Percentiles rank a stretch among this genome's conserved stretches.
phyloP scores from a whole-genome alignment of 2,329 filamentous ascomycete species.

The Sclerotiophoma versabilis region DNA sequence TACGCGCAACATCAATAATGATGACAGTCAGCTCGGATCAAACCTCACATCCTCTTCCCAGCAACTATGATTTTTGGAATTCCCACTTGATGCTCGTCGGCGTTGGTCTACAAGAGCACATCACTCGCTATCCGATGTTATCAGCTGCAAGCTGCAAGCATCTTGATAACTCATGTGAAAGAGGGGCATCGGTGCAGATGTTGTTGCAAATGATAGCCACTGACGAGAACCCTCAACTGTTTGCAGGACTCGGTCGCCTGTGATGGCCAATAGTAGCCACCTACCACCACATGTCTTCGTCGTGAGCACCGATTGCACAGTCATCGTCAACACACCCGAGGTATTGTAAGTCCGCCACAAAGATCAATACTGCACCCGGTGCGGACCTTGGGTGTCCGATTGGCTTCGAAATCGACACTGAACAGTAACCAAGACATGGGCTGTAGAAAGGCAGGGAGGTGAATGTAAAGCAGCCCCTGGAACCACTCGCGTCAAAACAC shows the following conservation, averaged over 20 bases:
- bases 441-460: too few relatives aligned
- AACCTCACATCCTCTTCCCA: too few relatives aligned
- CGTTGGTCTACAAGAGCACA: neutral
- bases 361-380: too few relatives aligned
- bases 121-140: conserved; percentile 1
- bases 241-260: neutral
- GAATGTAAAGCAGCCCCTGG: too few relatives aligned
- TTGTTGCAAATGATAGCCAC: conserved; percentile 1
- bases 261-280: conserved; percentile 1
- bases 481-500: too few relatives aligned
- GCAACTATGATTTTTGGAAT: too few relatives aligned
- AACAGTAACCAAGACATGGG: too few relatives aligned
- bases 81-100: too few relatives aligned
- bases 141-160: conserved; percentile 1
- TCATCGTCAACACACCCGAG: neutral
- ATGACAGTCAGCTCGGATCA: neutral
- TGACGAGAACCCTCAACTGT: conserved; percentile 5
- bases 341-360: too few relatives aligned
- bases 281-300: neutral
- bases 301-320: neutral
- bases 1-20: neutral
- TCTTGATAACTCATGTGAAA: conserved; percentile 12
- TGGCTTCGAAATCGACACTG: too few relatives aligned
- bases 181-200: conserved; percentile 1
- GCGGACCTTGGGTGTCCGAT: too few relatives aligned